These are phyloP conservation scores for Quercus berberidifolia DNA, from an alignment of 306 rosid species.

Conservation along the genomic window DNA sequence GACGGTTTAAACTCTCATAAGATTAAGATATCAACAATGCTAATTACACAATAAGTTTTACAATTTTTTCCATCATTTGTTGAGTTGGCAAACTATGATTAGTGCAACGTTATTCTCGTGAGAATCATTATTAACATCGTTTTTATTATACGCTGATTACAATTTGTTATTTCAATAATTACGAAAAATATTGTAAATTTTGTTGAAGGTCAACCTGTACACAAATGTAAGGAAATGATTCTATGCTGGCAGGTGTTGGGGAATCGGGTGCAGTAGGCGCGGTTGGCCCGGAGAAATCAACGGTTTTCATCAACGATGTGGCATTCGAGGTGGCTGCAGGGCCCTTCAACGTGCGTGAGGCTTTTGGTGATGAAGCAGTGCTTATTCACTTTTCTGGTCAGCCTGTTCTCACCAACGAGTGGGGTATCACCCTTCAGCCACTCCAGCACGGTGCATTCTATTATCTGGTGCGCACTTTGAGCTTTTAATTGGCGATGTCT, in stretches of 20 bases:
- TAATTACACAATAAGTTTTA: too few species aligned
- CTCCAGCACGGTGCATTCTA: conserved; percentile 81
- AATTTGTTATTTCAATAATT: too few species aligned
- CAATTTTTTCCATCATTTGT: too few species aligned
- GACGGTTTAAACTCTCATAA: not conserved
- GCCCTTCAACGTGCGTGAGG: conserved; percentile 76
- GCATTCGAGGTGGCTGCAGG: conserved; percentile 73
- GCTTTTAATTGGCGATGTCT: not conserved
- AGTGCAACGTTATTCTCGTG: too few species aligned
- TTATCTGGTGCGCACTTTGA: conserved; percentile 50
- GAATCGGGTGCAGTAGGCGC: conserved; percentile 29
- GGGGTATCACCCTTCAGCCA: conserved; percentile 85
- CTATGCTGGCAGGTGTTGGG: conserved; percentile 42
- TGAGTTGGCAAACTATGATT: too few species aligned
- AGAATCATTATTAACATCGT: too few species aligned
- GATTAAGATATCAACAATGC: too few species aligned
- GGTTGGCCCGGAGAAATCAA: conserved; percentile 37
- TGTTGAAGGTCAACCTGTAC: not conserved
- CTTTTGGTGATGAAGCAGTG: conserved; percentile 77
- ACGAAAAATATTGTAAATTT: too few species aligned
- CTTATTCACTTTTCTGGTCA: conserved; percentile 79
- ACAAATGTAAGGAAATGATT: conserved; percentile 1
- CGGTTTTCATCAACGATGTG: conserved; percentile 86
- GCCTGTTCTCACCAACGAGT: conserved; percentile 77
- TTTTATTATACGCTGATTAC: too few species aligned